Evolutionary conservation across 2,329 filamentous ascomycete species (phyloP).

Genomic region (Beauveria rudraprayagi): DNA sequence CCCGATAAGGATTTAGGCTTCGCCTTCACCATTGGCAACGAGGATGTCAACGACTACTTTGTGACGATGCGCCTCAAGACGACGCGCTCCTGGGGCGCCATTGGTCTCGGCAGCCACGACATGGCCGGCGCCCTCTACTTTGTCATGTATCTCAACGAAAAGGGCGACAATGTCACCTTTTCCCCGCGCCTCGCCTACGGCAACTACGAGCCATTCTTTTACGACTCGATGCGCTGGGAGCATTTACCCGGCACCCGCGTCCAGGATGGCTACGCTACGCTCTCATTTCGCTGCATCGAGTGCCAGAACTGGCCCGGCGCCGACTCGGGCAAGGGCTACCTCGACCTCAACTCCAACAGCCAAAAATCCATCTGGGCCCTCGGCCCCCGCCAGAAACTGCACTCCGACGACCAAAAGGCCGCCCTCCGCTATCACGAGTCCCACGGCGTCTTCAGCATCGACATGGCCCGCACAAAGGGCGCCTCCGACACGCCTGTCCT

Average conservation of each 20-base stretch:
- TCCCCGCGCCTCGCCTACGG: conserved; percentile 44
- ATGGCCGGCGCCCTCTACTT: conserved; percentile 47
- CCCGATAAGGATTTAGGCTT: conserved; percentile 38
- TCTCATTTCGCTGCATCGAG: conserved; percentile 41
- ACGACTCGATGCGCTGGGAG: conserved; percentile 34
- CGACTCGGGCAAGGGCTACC: conserved; percentile 27
- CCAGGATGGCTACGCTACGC: conserved; percentile 36
- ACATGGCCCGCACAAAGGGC: conserved; percentile 45
- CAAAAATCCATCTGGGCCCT: conserved; percentile 49
- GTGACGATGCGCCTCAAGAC: conserved; percentile 44
- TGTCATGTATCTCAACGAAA: conserved; percentile 42
- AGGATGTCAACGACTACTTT: conserved; percentile 40
- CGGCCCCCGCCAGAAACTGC: conserved; percentile 38
- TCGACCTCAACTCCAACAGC: conserved; percentile 41
- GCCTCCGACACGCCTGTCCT: conserved; percentile 33
- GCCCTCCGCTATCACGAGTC: conserved; percentile 43
- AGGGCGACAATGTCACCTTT: conserved; percentile 43
- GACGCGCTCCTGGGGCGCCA: conserved; percentile 41
- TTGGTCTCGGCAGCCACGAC: conserved; percentile 45
- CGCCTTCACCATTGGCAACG: conserved; percentile 40
- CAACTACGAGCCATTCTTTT: conserved; percentile 44
- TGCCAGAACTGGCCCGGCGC: conserved; percentile 41
- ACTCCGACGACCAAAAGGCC: conserved; percentile 34
- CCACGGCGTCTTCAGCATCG: conserved; percentile 48
- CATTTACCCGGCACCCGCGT: conserved; percentile 41